These are phyloP conservation scores for Sphaerosporella brunnea DNA, from an alignment of 495 filamentous ascomycete species.

Conservation along the genomic window DNA sequence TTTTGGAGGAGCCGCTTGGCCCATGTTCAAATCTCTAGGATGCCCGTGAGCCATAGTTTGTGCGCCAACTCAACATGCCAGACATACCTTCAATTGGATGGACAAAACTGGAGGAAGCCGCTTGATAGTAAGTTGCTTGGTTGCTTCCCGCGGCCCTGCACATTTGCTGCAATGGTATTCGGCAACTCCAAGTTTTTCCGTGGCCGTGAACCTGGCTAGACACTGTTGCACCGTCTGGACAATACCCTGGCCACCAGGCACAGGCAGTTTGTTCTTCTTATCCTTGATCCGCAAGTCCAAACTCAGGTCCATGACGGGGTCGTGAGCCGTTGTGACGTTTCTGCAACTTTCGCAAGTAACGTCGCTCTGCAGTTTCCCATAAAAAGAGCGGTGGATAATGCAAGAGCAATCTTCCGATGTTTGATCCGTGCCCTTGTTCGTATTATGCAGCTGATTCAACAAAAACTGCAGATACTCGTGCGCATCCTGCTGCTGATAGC, in stretches of 20 bases:
- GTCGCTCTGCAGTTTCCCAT: slow-evolving; percentile 68
- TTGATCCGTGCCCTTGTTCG: slow-evolving; percentile 40
- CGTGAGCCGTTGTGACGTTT: slow-evolving; percentile 56
- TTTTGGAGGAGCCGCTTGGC: slow-evolving; percentile 50
- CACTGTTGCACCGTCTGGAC: slow-evolving; percentile 52
- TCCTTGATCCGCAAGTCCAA: slow-evolving; percentile 52
- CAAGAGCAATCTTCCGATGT: slow-evolving; percentile 42
- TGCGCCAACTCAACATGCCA: neutral
- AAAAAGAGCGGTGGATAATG: slow-evolving; percentile 77
- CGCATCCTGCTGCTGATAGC: slow-evolving; percentile 86
- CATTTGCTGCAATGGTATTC: slow-evolving; percentile 71
- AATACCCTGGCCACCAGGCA: slow-evolving; percentile 15
- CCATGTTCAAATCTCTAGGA: slow-evolving; percentile 63
- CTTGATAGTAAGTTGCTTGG: slow-evolving; percentile 62
- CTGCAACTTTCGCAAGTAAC: slow-evolving; percentile 72
- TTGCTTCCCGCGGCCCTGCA: slow-evolving; percentile 42
- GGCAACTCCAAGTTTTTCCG: slow-evolving; percentile 51
- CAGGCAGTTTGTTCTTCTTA: slow-evolving; percentile 26
- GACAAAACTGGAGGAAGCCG: slow-evolving; percentile 69
- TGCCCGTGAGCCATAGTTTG: too few relatives aligned
- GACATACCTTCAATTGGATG: slow-evolving; percentile 68
- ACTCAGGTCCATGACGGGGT: slow-evolving; percentile 74
- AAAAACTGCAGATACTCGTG: slow-evolving; percentile 93
- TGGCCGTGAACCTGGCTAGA: slow-evolving; percentile 58
- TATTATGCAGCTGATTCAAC: slow-evolving; percentile 63